A percentile compares a stretch with the other conserved stretches of the same genome.
Evolutionary conservation across 768 basidiomycete genomes (phyloP).

Genomic region (Podaxis sp.): DNA sequence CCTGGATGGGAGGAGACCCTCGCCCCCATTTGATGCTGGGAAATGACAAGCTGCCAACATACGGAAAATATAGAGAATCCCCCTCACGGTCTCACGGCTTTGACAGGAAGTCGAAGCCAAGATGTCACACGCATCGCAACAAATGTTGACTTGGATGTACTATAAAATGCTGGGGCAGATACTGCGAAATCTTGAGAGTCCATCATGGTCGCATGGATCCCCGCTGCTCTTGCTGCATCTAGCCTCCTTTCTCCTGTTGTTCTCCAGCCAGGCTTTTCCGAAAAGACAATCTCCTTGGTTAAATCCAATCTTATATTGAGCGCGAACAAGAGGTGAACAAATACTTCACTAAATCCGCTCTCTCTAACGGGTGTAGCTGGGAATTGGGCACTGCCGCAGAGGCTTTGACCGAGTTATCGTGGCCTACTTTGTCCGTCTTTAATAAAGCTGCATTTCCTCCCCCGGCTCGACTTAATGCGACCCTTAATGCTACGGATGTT

Average conservation of each 20-base stretch:
- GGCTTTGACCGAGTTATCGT: slow-evolving; percentile 52
- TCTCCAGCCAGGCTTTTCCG: slow-evolving; percentile 24
- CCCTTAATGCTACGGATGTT: slow-evolving; percentile 38
- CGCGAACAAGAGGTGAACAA: slow-evolving; percentile 28
- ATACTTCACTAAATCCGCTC: neutral
- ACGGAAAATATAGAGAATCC: neutral
- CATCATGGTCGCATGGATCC: neutral
- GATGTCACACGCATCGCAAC: neutral
- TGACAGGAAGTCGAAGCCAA: neutral
- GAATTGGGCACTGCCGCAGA: slow-evolving; percentile 59
- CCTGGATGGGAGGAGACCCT: neutral
- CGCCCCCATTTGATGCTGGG: neutral
- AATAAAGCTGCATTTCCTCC: slow-evolving; percentile 40
- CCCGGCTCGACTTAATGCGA: slow-evolving; percentile 27
- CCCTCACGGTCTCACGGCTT: slow-evolving; percentile 3
- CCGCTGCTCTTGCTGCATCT: neutral
- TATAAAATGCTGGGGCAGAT: neutral
- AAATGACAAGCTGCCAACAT: neutral
- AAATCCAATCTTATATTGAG: slow-evolving; percentile 24
- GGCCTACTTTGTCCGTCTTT: slow-evolving; percentile 52
- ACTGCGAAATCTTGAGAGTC: slow-evolving; percentile 7
- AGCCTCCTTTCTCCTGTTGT: slow-evolving; percentile 13
- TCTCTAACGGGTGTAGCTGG: slow-evolving; percentile 41
- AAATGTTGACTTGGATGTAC: neutral
- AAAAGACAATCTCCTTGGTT: slow-evolving; percentile 20